Evolutionary conservation across 441 rosid genomes (phyloP).

Genomic region (Erodium trifolium): DNA sequence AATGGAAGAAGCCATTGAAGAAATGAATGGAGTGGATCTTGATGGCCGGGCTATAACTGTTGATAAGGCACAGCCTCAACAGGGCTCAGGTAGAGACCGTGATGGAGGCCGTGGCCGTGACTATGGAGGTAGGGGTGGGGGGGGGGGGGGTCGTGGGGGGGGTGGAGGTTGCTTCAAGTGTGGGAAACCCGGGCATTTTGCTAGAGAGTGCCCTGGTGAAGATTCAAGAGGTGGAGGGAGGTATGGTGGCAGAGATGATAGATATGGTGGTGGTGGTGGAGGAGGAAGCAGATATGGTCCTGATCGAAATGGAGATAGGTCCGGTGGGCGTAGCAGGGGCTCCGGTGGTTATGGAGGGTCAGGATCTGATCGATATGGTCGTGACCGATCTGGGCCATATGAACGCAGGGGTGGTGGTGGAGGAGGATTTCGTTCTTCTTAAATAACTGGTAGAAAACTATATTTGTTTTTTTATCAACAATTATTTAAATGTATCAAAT

Average conservation of each 20-base stretch:
- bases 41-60: slow-evolving; percentile 89
- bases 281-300: no score
- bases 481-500: no score
- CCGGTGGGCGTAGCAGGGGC: neutral
- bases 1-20: slow-evolving; percentile 88
- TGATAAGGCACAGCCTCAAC: slow-evolving; percentile 87
- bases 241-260: slow-evolving; percentile 3
- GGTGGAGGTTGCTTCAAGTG: slow-evolving; percentile 6
- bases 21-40: slow-evolving; percentile 84
- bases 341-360: neutral
- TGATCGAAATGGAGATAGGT: neutral
- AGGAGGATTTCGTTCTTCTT: neutral
- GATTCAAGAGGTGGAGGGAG: slow-evolving; percentile 2
- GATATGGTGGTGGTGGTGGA: neutral
- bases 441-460: neutral
- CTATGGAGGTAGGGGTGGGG: slow-evolving; percentile 16
- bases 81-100: slow-evolving; percentile 66
- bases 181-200: slow-evolving; percentile 7
- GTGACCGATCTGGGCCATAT: slow-evolving; percentile 3
- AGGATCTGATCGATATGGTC: slow-evolving; percentile 4
- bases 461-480: no score
- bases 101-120: slow-evolving; percentile 23
- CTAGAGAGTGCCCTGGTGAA: slow-evolving; percentile 8
- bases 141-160: slow-evolving; percentile 13
- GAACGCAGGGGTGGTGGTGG: slow-evolving; percentile 5